These are phyloP conservation scores for Besnoitia besnoiti DNA, from an alignment of 169 alveolate species.

Conservation along the genomic window DNA sequence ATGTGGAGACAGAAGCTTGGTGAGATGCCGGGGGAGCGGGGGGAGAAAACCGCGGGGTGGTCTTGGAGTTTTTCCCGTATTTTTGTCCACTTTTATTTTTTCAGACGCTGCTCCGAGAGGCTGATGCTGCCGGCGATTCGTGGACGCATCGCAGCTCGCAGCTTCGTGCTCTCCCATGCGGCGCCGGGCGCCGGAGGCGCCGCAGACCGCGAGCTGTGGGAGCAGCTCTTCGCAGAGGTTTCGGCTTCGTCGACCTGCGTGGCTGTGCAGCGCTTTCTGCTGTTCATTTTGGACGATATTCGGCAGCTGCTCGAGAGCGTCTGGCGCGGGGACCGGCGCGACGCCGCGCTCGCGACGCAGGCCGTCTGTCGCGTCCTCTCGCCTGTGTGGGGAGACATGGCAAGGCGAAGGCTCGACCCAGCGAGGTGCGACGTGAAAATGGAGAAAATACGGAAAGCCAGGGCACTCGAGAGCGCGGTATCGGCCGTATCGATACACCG, in stretches of 20 bases:
- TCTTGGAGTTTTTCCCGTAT: not conserved
- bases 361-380: constrained; percentile 7
- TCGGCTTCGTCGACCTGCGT: not conserved
- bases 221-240: not conserved
- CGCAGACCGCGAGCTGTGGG: not conserved
- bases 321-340: not conserved
- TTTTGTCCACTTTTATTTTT: not conserved
- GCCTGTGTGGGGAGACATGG: constrained; percentile 12
- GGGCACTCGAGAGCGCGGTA: too few species aligned
- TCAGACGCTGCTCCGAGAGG: not conserved
- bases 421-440: not conserved
- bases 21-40: too few species aligned
- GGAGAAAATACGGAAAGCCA: too few species aligned
- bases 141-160: constrained; percentile 9
- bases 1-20: too few species aligned
- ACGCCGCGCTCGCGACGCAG: constrained; percentile 12
- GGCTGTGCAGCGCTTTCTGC: constrained; percentile 22
- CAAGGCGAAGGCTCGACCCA: not conserved
- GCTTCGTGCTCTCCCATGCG: not conserved
- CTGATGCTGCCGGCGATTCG: constrained; percentile 13
- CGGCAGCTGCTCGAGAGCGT: not conserved
- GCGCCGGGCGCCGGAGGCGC: not conserved
- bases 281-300: not conserved
- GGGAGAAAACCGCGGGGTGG: not conserved
- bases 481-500: too few species aligned